Evolutionary conservation across 257 asterid species (phyloP).

Genomic region (Eustoma russellianum): DNA sequence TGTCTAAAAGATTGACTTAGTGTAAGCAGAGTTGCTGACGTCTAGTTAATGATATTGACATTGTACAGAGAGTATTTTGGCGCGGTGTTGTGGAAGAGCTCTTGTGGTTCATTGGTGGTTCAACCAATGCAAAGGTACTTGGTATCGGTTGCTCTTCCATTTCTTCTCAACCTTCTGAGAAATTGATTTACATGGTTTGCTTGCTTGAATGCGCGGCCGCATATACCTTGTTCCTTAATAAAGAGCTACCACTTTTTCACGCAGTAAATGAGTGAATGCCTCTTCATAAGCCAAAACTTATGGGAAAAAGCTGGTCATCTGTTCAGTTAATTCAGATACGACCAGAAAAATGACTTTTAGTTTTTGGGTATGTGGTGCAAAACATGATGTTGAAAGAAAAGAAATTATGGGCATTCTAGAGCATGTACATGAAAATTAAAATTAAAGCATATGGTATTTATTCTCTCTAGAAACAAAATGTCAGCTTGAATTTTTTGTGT

Average conservation of each 20-base stretch:
- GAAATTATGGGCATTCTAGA: no score
- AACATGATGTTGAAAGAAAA: no score
- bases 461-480: background rate
- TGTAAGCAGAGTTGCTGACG: slow-evolving; percentile 5
- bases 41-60: slow-evolving; percentile 4
- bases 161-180: background rate
- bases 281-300: background rate
- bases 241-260: no score
- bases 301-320: background rate
- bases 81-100: slow-evolving; percentile 85
- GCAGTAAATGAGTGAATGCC: background rate
- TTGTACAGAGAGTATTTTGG: slow-evolving; percentile 65
- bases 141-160: background rate
- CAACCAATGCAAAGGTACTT: slow-evolving; percentile 74
- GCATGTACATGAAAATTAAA: no score
- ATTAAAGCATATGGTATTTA: background rate
- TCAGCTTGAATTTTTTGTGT: slow-evolving; percentile 4
- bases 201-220: no score
- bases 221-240: no score
- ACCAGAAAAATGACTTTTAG: no score
- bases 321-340: no score
- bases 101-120: slow-evolving; percentile 80
- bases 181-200: no score
- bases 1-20: no score
- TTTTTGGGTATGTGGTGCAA: no score